Conservation (phyloP, 306 rosid species). For the Fragaria ananassa region DNA sequence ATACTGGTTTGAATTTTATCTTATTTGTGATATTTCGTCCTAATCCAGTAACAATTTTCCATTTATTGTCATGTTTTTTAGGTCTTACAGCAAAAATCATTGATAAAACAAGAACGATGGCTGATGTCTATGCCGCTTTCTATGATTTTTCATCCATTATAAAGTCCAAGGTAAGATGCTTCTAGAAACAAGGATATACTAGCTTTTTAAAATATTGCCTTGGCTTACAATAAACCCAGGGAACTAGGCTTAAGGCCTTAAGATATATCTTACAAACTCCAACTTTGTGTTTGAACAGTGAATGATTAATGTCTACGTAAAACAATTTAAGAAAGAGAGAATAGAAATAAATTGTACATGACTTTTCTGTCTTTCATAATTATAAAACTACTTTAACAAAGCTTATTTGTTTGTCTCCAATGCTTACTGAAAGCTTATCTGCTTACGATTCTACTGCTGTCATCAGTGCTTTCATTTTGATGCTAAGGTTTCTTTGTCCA, state of each 20-base stretch:
- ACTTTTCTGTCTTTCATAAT: not conserved
- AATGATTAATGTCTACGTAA: not conserved
- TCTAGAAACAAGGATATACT: slow-evolving; percentile 13
- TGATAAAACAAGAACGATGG: slow-evolving; percentile 73
- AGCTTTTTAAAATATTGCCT: slow-evolving; percentile 7
- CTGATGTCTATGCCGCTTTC: slow-evolving; percentile 92
- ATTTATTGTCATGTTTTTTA: slow-evolving; percentile 33
- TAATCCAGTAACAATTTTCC: slow-evolving; percentile 7
- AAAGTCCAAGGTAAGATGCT: slow-evolving; percentile 68
- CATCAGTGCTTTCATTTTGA: not conserved
- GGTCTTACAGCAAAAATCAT: slow-evolving; percentile 96
- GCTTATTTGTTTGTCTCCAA: not conserved
- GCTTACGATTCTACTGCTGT: not conserved
- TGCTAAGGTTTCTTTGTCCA: not conserved
- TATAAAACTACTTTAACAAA: not conserved
- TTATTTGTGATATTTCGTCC: slow-evolving; percentile 7
- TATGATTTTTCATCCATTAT: slow-evolving; percentile 74
- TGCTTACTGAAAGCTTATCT: not conserved
- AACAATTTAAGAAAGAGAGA: not conserved
- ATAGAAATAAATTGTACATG: not conserved
- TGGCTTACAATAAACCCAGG: not conserved
- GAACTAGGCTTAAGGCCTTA: not conserved
- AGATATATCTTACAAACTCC: not conserved
- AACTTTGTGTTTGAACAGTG: not conserved
- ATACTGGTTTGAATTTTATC: slow-evolving; percentile 2